phyloP scores from a whole-genome alignment of 352 stramenopile genomes.

The Pythium phragmitis region DNA sequence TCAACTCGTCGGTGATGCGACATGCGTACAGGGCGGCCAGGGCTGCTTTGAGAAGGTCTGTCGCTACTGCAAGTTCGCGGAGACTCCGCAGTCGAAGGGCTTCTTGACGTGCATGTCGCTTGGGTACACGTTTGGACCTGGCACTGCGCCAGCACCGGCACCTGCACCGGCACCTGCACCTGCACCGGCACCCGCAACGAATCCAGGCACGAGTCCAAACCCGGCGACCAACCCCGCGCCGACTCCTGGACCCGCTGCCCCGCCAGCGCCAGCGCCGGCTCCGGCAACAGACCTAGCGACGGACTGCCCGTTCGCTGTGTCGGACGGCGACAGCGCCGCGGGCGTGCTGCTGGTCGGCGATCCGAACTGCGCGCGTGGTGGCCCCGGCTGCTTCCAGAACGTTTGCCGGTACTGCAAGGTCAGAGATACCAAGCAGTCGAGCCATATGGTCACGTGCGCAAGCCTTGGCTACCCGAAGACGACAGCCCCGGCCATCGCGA shows the following conservation, averaged over 20 bases:
- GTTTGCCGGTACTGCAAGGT: conserved; percentile 15
- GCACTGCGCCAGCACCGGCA: neutral
- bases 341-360: conserved; percentile 24
- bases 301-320: conserved; percentile 5
- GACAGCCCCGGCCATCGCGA: neutral
- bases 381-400: conserved; percentile 5
- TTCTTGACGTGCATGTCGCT: neutral
- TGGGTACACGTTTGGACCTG: conserved; percentile 4
- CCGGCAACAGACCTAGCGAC: neutral
- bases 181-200: neutral
- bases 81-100: conserved; percentile 18
- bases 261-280: neutral
- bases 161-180: neutral
- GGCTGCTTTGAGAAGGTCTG: conserved; percentile 21
- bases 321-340: conserved; percentile 13
- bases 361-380: conserved; percentile 7
- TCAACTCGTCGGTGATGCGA: conserved; percentile 4
- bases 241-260: neutral
- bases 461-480: neutral
- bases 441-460: neutral
- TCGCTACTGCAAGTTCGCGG: conserved; percentile 19
- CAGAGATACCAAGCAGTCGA: conserved; percentile 5
- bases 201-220: too few species aligned
- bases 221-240: neutral
- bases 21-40: conserved; percentile 14